These are phyloP conservation scores for Ganoderma lingzhi DNA, from an alignment of 1,284 basidiomycete species.

Conservation along the genomic window DNA sequence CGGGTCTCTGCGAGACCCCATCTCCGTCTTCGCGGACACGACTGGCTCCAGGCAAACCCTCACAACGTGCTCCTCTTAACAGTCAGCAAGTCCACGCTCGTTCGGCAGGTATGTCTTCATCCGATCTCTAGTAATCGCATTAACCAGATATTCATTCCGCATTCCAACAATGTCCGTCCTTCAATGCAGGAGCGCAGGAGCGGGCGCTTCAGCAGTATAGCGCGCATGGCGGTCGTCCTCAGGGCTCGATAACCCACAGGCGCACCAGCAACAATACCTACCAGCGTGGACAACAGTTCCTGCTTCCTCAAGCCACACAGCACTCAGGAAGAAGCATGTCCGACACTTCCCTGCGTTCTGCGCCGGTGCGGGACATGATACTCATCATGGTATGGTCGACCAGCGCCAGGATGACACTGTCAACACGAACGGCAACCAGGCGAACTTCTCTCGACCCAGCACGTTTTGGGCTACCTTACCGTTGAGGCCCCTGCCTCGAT, in stretches of 20 bases:
- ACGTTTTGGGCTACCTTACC: slow-evolving; percentile 51
- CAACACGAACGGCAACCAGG: slow-evolving; percentile 49
- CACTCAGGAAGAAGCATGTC: slow-evolving; percentile 62
- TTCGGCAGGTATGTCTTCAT: slow-evolving; percentile 53
- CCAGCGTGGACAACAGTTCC: slow-evolving; percentile 37
- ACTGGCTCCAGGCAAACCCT: too few relatives aligned
- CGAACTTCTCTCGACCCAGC: slow-evolving; percentile 35
- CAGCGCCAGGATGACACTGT: slow-evolving; percentile 46
- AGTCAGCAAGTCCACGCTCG: slow-evolving; percentile 53
- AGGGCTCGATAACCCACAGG: slow-evolving; percentile 32
- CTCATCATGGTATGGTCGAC: slow-evolving; percentile 43
- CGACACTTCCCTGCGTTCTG: slow-evolving; percentile 64
- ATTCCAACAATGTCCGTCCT: slow-evolving; percentile 13
- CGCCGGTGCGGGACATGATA: slow-evolving; percentile 56
- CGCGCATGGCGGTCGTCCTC: slow-evolving; percentile 27
- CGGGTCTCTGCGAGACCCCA: too few relatives aligned
- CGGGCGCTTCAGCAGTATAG: slow-evolving; percentile 29
- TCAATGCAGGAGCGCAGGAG: slow-evolving; percentile 24
- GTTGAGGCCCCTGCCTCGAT: slow-evolving; percentile 48
- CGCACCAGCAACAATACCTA: slow-evolving; percentile 31
- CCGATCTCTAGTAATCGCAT: background rate
- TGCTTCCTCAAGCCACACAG: slow-evolving; percentile 45
- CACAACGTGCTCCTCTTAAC: slow-evolving; percentile 59
- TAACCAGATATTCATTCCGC: slow-evolving; percentile 3
- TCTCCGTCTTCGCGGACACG: too few relatives aligned